Percentiles rank a stretch among this genome's conserved stretches.
phyloP scores from a whole-genome alignment of 495 filamentous ascomycete species.

The Acidomyces sp. region DNA sequence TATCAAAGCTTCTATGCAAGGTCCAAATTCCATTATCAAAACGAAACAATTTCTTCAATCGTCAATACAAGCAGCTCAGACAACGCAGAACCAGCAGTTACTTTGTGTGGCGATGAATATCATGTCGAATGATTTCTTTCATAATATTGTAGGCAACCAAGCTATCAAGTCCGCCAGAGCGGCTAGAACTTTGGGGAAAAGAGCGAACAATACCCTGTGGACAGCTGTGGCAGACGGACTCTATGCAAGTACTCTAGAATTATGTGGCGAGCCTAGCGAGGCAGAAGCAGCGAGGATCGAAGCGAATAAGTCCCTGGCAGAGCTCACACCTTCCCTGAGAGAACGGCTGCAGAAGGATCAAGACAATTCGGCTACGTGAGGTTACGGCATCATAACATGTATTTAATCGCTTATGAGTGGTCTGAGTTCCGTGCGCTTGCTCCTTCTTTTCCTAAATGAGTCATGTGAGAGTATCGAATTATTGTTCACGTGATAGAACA shows the following conservation, averaged over 20 bases:
- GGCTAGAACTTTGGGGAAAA: slow-evolving; percentile 58
- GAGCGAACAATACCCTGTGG: slow-evolving; percentile 69
- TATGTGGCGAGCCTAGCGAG: slow-evolving; percentile 54
- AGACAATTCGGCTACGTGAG: too few relatives aligned
- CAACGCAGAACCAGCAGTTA: slow-evolving; percentile 52
- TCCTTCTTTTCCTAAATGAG: too few relatives aligned
- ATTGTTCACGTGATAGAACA: too few relatives aligned
- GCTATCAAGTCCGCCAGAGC: slow-evolving; percentile 77
- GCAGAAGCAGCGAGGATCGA: slow-evolving; percentile 5
- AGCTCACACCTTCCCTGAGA: neutral
- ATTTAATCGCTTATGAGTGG: too few relatives aligned
- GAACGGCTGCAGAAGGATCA: neutral
- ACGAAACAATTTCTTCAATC: slow-evolving; percentile 65
- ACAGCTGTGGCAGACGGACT: slow-evolving; percentile 70
- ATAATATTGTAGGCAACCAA: slow-evolving; percentile 74
- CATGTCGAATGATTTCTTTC: slow-evolving; percentile 77
- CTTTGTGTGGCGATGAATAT: slow-evolving; percentile 69
- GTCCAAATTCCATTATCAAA: slow-evolving; percentile 40
- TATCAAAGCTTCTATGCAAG: slow-evolving; percentile 54
- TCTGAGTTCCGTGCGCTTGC: too few relatives aligned
- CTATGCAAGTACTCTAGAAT: slow-evolving; percentile 59
- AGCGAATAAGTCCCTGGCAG: neutral
- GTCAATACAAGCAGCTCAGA: slow-evolving; percentile 45
- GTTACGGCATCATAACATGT: too few relatives aligned
- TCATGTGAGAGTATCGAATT: too few relatives aligned